phyloP scores from a whole-genome alignment of 352 stramenopile species.

The Salisapilia sapeloensis region DNA sequence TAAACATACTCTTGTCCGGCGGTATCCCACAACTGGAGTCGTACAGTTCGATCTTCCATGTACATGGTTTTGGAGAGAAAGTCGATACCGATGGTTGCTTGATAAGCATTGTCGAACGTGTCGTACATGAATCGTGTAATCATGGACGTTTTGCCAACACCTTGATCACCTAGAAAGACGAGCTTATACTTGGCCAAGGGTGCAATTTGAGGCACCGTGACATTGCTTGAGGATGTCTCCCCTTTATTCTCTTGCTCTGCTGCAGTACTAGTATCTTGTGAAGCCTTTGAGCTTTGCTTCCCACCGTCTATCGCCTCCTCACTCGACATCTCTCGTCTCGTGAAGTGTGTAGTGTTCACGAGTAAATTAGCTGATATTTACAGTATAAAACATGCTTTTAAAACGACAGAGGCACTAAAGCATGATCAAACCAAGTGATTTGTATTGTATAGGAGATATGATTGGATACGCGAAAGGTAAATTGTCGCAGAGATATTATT shows the following conservation, averaged over 20 bases:
- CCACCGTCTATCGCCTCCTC: no score
- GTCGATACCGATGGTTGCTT: constrained; percentile 99
- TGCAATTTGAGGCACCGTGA: constrained; percentile 64
- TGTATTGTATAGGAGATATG: no score
- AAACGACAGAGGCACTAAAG: no score
- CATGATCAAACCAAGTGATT: no score
- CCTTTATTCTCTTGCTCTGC: constrained; percentile 6
- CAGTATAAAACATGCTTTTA: no score
- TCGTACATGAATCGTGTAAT: constrained; percentile 99
- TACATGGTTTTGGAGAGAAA: constrained; percentile 99
- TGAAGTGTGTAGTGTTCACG: no score
- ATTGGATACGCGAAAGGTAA: no score
- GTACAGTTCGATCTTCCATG: constrained; percentile 95
- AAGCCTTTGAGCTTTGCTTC: no score
- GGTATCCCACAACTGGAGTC: constrained; percentile 98
- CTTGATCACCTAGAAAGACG: constrained; percentile 92
- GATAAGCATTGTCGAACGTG: constrained; percentile 94
- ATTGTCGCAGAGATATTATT: no score
- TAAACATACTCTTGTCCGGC: constrained; percentile 88
- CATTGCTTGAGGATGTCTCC: constrained; percentile 6
- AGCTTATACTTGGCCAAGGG: constrained; percentile 90
- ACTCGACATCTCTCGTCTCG: no score
- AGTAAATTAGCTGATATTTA: no score
- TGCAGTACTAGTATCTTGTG: no score
- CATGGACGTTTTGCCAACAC: constrained; percentile 99